Conservation (phyloP, 768 basidiomycete species). For the Leccinum uliginosum region DNA sequence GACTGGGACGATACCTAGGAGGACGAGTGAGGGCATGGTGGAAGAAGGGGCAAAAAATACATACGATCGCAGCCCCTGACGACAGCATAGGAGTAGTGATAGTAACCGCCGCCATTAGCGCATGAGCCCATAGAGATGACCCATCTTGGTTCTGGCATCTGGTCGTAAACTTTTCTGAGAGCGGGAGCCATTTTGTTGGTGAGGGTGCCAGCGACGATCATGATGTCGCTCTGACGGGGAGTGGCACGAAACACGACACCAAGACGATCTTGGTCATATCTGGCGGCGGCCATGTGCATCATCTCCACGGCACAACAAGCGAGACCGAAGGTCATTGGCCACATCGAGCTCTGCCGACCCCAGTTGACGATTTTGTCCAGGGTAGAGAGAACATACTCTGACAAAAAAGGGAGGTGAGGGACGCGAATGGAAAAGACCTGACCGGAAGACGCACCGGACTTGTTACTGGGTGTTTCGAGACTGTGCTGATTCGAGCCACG, state of each 20-base stretch:
- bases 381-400: slow-evolving; percentile 95
- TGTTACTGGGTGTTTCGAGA: slow-evolving; percentile 85
- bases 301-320: slow-evolving; percentile 99
- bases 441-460: slow-evolving; percentile 57
- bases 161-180: slow-evolving; percentile 91
- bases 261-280: slow-evolving; percentile 97
- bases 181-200: slow-evolving; percentile 99
- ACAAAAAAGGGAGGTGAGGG: neutral
- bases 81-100: slow-evolving; percentile 98
- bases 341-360: slow-evolving; percentile 97
- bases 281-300: slow-evolving; percentile 99
- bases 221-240: slow-evolving; percentile 94
- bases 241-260: slow-evolving; percentile 99
- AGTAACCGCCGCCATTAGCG: slow-evolving; percentile 96
- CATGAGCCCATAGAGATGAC: slow-evolving; percentile 99
- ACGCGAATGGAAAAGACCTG: neutral
- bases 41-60: slow-evolving; percentile 27
- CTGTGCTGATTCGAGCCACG: slow-evolving; percentile 80
- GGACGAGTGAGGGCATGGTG: slow-evolving; percentile 6
- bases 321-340: slow-evolving; percentile 99
- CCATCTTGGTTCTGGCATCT: slow-evolving; percentile 99
- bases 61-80: slow-evolving; percentile 95
- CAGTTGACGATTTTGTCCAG: slow-evolving; percentile 97
- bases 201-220: slow-evolving; percentile 98
- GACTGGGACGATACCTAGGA: slow-evolving; percentile 90